Evolutionary conservation across 306 rosid genomes (phyloP).

Genomic region (Vigna radiata): DNA sequence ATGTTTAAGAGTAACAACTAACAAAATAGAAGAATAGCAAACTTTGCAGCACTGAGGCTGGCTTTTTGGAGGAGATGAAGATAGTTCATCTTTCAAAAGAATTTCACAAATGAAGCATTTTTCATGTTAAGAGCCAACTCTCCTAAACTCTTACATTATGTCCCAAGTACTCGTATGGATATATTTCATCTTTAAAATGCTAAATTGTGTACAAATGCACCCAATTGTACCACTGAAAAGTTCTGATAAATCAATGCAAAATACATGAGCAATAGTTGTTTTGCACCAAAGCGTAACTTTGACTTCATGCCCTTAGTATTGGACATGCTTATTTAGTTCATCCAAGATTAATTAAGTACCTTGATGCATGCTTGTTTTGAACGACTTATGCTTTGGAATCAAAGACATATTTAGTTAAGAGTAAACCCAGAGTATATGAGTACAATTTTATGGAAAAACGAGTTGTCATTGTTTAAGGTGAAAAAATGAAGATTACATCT

Average conservation of each 20-base stretch:
- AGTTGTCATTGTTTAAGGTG: background rate
- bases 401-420: background rate
- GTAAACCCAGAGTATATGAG: background rate
- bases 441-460: background rate
- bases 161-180: background rate
- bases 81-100: constrained; percentile 7
- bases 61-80: background rate
- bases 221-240: background rate
- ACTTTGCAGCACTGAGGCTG: no score
- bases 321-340: background rate
- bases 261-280: background rate
- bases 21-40: no score
- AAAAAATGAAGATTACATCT: background rate
- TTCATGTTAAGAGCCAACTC: background rate
- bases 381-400: background rate
- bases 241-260: background rate
- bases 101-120: background rate
- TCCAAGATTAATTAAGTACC: background rate
- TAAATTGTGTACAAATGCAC: background rate
- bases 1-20: no score
- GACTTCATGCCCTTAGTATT: background rate
- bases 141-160: background rate
- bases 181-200: background rate
- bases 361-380: background rate
- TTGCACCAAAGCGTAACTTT: background rate